phyloP scores from a whole-genome alignment of 1,284 basidiomycete genomes.

The Puccinia hordei region DNA sequence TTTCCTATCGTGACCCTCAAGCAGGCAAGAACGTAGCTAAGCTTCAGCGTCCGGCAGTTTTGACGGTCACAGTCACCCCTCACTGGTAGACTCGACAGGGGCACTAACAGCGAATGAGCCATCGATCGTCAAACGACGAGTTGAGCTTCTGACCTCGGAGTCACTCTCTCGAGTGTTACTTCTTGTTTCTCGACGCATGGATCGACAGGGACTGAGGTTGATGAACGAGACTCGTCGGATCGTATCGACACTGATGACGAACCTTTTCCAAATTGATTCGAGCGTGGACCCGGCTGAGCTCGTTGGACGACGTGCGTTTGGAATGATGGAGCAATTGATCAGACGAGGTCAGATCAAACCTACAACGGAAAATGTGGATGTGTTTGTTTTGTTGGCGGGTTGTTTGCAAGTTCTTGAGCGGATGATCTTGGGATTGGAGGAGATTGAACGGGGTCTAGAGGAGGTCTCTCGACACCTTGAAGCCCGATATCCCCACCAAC shows the following conservation, averaged over 20 bases:
- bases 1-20: conserved; percentile 84
- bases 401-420: conserved; percentile 81
- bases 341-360: conserved; percentile 65
- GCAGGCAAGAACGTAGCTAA: conserved; percentile 77
- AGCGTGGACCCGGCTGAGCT: conserved; percentile 19
- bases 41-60: conserved; percentile 80
- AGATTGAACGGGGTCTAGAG: conserved; percentile 78
- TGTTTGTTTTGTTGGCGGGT: conserved; percentile 59
- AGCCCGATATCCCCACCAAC: not conserved
- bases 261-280: conserved; percentile 53
- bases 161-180: conserved; percentile 92
- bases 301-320: conserved; percentile 62
- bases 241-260: conserved; percentile 77
- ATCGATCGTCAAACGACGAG: conserved; percentile 81
- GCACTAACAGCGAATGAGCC: conserved; percentile 68
- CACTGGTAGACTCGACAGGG: conserved; percentile 32
- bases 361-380: conserved; percentile 66
- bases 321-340: conserved; percentile 72
- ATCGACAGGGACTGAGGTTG: conserved; percentile 79
- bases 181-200: conserved; percentile 81
- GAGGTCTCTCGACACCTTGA: conserved; percentile 62
- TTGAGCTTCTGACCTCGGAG: conserved; percentile 88
- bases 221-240: conserved; percentile 85
- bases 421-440: conserved; percentile 79
- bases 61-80: conserved; percentile 82